Evolutionary conservation across 1,139 yeast genomes (phyloP).

Genomic region (Yamadazyma conglobata): DNA sequence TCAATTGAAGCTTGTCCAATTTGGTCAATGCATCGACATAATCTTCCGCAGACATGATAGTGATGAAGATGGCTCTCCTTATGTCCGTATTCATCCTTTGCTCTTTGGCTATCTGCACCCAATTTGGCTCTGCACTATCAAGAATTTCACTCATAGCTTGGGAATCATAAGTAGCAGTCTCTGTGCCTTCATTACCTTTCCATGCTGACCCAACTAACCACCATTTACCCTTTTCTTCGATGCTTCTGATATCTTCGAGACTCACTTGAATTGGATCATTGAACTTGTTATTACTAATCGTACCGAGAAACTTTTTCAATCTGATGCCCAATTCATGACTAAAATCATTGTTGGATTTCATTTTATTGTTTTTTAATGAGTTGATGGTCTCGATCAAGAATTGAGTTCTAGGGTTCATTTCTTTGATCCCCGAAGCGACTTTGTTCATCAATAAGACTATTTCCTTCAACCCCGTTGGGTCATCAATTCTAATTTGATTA

Average conservation of each 20-base stretch:
- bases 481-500: constrained; percentile 82
- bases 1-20: constrained; percentile 73
- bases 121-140: constrained; percentile 75
- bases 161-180: constrained; percentile 24
- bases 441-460: constrained; percentile 60
- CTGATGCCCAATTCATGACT: constrained; percentile 50
- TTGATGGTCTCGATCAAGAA: constrained; percentile 83
- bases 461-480: constrained; percentile 80
- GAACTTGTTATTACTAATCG: constrained; percentile 40
- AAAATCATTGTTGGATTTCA: constrained; percentile 51
- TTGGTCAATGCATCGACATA: constrained; percentile 83
- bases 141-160: constrained; percentile 51
- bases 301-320: constrained; percentile 65
- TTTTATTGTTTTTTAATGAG: constrained; percentile 80
- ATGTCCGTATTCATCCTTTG: constrained; percentile 96
- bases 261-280: constrained; percentile 83
- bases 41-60: constrained; percentile 94
- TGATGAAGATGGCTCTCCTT: constrained; percentile 87
- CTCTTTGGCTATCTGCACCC: constrained; percentile 80
- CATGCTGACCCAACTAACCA: constrained; percentile 99
- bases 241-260: constrained; percentile 72
- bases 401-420: constrained; percentile 63
- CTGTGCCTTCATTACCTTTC: constrained; percentile 53
- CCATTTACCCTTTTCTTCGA: constrained; percentile 89
- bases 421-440: constrained; percentile 20